phyloP scores from a whole-genome alignment of 805 yeast species.

The Myxozyma nipponensis region DNA sequence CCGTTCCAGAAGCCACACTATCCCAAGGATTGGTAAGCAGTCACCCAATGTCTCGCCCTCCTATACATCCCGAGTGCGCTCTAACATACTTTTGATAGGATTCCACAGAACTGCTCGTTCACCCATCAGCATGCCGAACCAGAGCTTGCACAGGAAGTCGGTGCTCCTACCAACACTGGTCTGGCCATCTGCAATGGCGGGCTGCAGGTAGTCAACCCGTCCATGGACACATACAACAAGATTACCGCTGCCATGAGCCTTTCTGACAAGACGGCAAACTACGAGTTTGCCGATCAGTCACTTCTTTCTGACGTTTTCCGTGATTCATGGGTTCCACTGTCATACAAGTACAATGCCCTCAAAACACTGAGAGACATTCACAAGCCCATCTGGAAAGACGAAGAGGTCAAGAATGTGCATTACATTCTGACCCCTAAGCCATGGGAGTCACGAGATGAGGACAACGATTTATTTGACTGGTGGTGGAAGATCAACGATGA shows the following conservation, averaged over 20 bases:
- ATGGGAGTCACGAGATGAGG: slow-evolving; percentile 45
- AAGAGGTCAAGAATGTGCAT: slow-evolving; percentile 53
- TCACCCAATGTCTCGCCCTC: not conserved
- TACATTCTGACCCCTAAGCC: slow-evolving; percentile 59
- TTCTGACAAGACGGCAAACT: slow-evolving; percentile 40
- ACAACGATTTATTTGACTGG: slow-evolving; percentile 41
- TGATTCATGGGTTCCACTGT: slow-evolving; percentile 49
- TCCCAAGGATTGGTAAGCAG: slow-evolving; percentile 48
- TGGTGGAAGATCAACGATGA: slow-evolving; percentile 49
- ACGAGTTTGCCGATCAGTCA: slow-evolving; percentile 59
- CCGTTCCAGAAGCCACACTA: slow-evolving; percentile 52
- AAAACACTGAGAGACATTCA: slow-evolving; percentile 50
- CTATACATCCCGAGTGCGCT: not conserved
- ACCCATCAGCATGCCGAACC: slow-evolving; percentile 36
- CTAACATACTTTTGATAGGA: slow-evolving; percentile 13
- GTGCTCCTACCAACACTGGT: slow-evolving; percentile 40
- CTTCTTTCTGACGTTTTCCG: slow-evolving; percentile 52
- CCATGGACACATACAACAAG: slow-evolving; percentile 37
- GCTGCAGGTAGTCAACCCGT: slow-evolving; percentile 49
- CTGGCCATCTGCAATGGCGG: slow-evolving; percentile 59
- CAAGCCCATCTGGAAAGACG: slow-evolving; percentile 45
- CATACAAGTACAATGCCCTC: slow-evolving; percentile 53
- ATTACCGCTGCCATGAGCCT: slow-evolving; percentile 44
- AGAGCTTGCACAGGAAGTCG: slow-evolving; percentile 26
- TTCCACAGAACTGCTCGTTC: slow-evolving; percentile 49